Evolutionary conservation across 106 monocot genomes (phyloP), one percentile per base, ranked within the genome.

Genomic region (Phalaenopsis equestris): DNA sequence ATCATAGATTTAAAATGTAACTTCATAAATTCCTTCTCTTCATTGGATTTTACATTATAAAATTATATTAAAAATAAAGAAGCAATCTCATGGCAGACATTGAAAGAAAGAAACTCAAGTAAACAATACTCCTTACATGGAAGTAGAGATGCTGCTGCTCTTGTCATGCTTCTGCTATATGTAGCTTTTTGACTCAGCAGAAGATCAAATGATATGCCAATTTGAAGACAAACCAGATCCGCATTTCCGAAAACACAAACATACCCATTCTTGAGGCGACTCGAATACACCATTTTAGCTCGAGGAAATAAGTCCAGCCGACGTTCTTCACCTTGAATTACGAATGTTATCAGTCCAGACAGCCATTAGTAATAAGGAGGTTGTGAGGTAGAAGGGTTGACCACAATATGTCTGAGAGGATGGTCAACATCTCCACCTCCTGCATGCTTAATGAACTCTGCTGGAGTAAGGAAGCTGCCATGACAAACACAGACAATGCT

Each of bases 401-500:
- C 85, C 0, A 87, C 84, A 39, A 87, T 87, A 46, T 87, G 87
- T 55, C 84, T 78, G 23, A 87, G 87, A 42, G 87, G 87, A 72
- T 87, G 78, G 24, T 48, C 75, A 0, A 87, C 87, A 76, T 87
- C 87, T 21, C 87, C 84, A 1, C 87, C 87, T 24, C 87, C 87
- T 0, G 87, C 87, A 14, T 87, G 87, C 78, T 74, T 84, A 14
- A 87, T 81, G 37, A 87, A 87, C 81, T 87, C 87, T 0, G 87
- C 87, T 14, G 87, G 87, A 0, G 84, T 84, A n/a, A 84, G 78
- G 87, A 87, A 87, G 36, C 67, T 87, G 12, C 87, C 87, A 47
- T 84, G 84, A 65, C 87, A 87, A 12, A 87, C 81, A 56, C 87
- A 87, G 3, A 87, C 81, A 6, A 87, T 87, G 56, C 87, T 87